Percentiles rank a stretch among this genome's conserved stretches.
Evolutionary conservation across 176 grass and related monocot species (phyloP).

Genomic region (Guadua angustifolia): DNA sequence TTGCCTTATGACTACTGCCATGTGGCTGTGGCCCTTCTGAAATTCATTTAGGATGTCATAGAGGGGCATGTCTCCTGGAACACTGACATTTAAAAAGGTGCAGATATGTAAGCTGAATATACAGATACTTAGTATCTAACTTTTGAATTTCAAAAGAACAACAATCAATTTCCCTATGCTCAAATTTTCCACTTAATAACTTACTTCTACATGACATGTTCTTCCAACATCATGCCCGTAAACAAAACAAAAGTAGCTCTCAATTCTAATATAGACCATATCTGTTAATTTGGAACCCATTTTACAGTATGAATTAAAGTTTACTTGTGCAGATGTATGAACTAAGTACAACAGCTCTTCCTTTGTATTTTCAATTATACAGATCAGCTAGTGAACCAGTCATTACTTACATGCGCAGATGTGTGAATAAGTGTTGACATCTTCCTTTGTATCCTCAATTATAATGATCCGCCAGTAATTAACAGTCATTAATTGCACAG

Average conservation of each 20-base stretch:
- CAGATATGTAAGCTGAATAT: constrained; percentile 29
- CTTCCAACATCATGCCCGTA: not conserved
- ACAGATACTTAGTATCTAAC: constrained; percentile 15
- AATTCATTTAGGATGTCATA: constrained; percentile 99
- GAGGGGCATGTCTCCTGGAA: constrained; percentile 84
- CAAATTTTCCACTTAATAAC: not conserved
- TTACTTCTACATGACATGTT: not conserved
- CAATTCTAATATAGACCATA: not conserved
- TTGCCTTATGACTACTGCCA: constrained; percentile 88
- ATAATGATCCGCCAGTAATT: not conserved
- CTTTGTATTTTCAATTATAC: not conserved
- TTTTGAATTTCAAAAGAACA: not conserved
- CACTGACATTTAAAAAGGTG: constrained; percentile 54
- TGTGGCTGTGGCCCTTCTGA: constrained; percentile 98
- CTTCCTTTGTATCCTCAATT: constrained; percentile 23
- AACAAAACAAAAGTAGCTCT: not conserved
- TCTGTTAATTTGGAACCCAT: constrained; percentile 1
- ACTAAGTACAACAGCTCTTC: not conserved
- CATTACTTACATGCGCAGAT: not conserved
- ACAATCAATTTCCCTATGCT: not conserved
- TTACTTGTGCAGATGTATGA: not conserved
- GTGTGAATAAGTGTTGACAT: not conserved
- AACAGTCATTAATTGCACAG: not conserved
- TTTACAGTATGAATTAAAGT: not conserved
- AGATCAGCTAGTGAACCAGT: not conserved